Conservation (phyloP, 306 rosid genomes). For the Begonia fuchsioides region DNA sequence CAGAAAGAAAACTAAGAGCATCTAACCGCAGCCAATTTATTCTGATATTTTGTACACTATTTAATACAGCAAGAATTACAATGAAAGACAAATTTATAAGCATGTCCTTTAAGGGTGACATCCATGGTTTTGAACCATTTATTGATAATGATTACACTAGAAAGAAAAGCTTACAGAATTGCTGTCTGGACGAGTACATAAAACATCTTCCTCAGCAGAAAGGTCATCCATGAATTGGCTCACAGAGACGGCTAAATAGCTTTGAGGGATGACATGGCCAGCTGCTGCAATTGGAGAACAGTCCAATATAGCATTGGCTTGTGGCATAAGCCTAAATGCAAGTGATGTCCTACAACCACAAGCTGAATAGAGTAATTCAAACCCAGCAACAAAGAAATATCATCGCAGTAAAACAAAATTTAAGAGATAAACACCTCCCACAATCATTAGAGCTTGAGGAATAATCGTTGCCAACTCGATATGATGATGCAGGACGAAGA, state of each 20-base stretch:
- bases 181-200: slow-evolving; percentile 45
- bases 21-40: too few relatives aligned
- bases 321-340: slow-evolving; percentile 96
- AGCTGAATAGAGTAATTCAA: slow-evolving; percentile 19
- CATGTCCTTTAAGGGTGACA: too few relatives aligned
- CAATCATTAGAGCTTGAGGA: slow-evolving; percentile 34
- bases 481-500: slow-evolving; percentile 71
- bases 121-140: too few relatives aligned
- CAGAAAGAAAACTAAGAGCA: too few relatives aligned
- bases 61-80: too few relatives aligned
- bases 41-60: too few relatives aligned
- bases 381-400: slow-evolving; percentile 7
- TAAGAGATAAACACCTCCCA: slow-evolving; percentile 46
- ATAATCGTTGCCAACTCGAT: slow-evolving; percentile 57
- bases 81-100: too few relatives aligned
- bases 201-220: slow-evolving; percentile 77
- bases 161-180: slow-evolving; percentile 39
- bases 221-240: slow-evolving; percentile 99
- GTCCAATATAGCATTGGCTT: slow-evolving; percentile 77
- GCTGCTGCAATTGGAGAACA: slow-evolving; percentile 91
- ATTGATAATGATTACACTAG: too few relatives aligned
- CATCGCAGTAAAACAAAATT: slow-evolving; percentile 9
- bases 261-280: slow-evolving; percentile 87
- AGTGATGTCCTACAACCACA: slow-evolving; percentile 77
- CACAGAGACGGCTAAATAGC: slow-evolving; percentile 81